Evolutionary conservation across 1,284 basidiomycete species (phyloP), one percentile per base, ranked within the genome.

Genomic region (Rhodotorula sp.): DNA sequence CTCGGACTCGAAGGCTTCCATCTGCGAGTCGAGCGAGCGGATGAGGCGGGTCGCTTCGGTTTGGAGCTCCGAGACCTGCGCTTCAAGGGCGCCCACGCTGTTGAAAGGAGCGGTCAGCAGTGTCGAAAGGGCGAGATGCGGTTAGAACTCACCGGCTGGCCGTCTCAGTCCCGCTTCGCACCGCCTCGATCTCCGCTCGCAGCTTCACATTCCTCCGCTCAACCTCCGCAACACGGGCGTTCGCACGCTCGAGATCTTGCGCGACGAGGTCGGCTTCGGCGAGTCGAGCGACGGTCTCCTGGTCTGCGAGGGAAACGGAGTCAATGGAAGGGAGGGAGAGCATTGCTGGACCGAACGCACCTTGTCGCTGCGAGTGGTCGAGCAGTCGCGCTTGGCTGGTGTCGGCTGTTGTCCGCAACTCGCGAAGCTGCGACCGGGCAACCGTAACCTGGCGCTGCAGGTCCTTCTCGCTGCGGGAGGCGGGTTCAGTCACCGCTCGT

Each of bases 121-220:
- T 28, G 11, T 24, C 31, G 5, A 6, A 8, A 18, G 13, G 20
- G 37, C 8, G 30, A n/a, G 53, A 24, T 1, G 34, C 13, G 2
- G 31, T 24, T n/a, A 75, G 85, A 26, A 54, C 68, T 53, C 5
- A 92, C 91, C 85, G 83, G 68, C 89, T 88, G 20, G 88, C 88
- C 52, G 87, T 84, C 70, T 91, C 89, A 62, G 86, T 88, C 11
- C 90, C 93, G 66, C 86, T 89, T 64, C 91, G 87, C 53, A 93
- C 87, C 0, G 88, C 85, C 80, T 97, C 95, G 57, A 97, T 93
- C 79, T 97, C 94, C 22, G 92, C 91, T 16, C 94, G 88, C 30
- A 98, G 84, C 30, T 92, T 86, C 82, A 97, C 94, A 81, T 97
- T 97, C 62, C 95, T 86, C 69, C 93, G 85, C 81, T 99, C 95